Evolutionary conservation across 2,329 filamentous ascomycete genomes (phyloP).

Genomic region (Lizonia empirigonia): DNA sequence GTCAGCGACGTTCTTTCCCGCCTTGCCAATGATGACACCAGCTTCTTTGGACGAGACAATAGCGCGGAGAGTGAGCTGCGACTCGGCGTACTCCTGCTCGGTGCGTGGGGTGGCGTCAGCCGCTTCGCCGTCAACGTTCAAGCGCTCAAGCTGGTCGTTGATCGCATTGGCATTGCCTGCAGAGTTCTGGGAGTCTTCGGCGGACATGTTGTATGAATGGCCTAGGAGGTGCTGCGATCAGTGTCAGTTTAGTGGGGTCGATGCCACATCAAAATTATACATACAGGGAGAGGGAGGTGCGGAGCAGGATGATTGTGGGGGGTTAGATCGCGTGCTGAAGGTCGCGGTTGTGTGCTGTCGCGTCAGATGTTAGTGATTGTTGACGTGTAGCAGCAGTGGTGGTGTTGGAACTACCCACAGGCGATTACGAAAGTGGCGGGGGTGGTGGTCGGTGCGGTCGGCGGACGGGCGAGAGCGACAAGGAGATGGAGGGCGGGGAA

Average conservation of each 20-base stretch:
- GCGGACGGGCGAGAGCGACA: constrained; percentile 22
- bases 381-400: constrained; percentile 27
- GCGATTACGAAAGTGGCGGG: constrained; percentile 42
- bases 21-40: constrained; percentile 98
- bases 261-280: constrained; percentile 5
- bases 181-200: constrained; percentile 46
- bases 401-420: constrained; percentile 37
- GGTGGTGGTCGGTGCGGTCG: constrained; percentile 39
- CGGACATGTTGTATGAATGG: constrained; percentile 51
- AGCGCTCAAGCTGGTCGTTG: constrained; percentile 50
- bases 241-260: constrained; percentile 36
- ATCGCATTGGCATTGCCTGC: constrained; percentile 46
- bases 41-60: constrained; percentile 99
- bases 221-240: constrained; percentile 30
- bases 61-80: constrained; percentile 90
- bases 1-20: constrained; percentile 96
- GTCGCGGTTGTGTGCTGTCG: constrained; percentile 19
- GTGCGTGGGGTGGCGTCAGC: constrained; percentile 85
- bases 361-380: constrained; percentile 29
- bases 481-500: constrained; percentile 27
- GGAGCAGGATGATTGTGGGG: constrained; percentile 11
- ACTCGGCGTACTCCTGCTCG: constrained; percentile 93
- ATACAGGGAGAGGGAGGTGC: constrained; percentile 16
- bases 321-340: constrained; percentile 1
- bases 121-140: constrained; percentile 56